phyloP scores from a whole-genome alignment of 805 yeast genomes.

The Teunomyces tritomae region DNA sequence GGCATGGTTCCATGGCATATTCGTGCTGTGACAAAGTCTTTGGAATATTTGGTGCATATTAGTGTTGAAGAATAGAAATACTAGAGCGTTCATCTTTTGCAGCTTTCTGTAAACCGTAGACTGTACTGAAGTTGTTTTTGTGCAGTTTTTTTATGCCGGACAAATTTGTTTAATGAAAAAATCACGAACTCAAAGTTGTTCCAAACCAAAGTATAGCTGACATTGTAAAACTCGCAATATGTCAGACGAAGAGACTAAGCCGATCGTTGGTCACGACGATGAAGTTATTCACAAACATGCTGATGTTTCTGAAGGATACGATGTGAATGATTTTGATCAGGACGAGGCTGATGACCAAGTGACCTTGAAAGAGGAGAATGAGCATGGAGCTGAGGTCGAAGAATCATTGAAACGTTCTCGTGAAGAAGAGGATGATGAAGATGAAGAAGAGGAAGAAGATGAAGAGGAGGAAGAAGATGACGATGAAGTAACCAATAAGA shows the following conservation, averaged over 20 bases:
- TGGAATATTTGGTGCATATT: conserved; percentile 59
- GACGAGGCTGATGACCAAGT: conserved; percentile 12
- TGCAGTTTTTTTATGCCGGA: background rate
- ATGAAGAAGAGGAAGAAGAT: conserved; percentile 48
- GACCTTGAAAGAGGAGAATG: conserved; percentile 13
- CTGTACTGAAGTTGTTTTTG: background rate
- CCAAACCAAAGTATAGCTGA: background rate
- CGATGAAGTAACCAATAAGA: conserved; percentile 49
- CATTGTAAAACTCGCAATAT: background rate
- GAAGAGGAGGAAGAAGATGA: conserved; percentile 53
- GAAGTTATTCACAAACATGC: background rate
- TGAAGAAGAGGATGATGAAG: conserved; percentile 20
- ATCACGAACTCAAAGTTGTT: background rate
- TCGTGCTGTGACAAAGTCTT: conserved; percentile 59
- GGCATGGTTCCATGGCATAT: conserved; percentile 72
- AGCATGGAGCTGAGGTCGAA: conserved; percentile 8
- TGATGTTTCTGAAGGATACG: conserved; percentile 1
- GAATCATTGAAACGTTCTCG: conserved; percentile 3
- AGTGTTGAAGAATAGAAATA: conserved; percentile 34
- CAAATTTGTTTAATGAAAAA: background rate
- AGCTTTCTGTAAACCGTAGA: background rate
- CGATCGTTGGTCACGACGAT: background rate
- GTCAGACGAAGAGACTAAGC: conserved; percentile 4
- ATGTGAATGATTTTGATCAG: conserved; percentile 2
- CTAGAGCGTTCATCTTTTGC: background rate